Evolutionary conservation across 371 early-diverging fungal species (phyloP), one percentile per base, ranked within the genome.

Genomic region (Coemansia sp.): DNA sequence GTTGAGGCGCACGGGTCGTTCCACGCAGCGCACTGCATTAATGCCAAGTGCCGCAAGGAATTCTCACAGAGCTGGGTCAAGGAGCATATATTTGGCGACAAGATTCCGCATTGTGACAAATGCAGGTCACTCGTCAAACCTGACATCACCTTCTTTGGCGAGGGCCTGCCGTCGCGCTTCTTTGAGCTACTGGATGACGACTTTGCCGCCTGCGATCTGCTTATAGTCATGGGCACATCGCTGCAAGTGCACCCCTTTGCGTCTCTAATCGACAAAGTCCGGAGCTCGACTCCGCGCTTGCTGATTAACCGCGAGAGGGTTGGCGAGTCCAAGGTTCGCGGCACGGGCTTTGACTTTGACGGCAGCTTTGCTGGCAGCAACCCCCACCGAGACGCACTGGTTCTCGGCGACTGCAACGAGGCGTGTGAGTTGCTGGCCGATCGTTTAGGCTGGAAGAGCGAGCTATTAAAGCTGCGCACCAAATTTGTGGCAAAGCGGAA

Each of bases 1-100:
- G 90, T 98, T 14, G 96, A 97, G 66, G 95, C 98, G 0, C 98
- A 98, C 77, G 98, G 98, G 2, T 88, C 92, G 45, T 97, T 97
- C 79, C 86, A 88, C 12, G 78, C 84, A 0, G 90, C 96, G 6
- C 85, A 84, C 14, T 97, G 98, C 68, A 81, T 91, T 10, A 61
- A 55, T 42, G 16, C 26, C 14, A 77, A 63, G 2, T 87, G 87
- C 61, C 81, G 81, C 58, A 63, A 77, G 41, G 66, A 66, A 53
- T 81, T 72, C 66, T 58, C 77, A 12, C 71, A 72, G 41, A 70
- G 71, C 10, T 81, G 80, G 76, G 68, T 86, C 43, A 69, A 76
- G 49, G 70, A 65, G 48, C 52, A 58, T 16, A 77, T 88, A n/a
- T 61, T 86, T n/a, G 63, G 63, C 6, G 85, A 81, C n/a, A 63